Evolutionary conservation across 805 yeast species (phyloP).

Genomic region (Ogataea methylovora): DNA sequence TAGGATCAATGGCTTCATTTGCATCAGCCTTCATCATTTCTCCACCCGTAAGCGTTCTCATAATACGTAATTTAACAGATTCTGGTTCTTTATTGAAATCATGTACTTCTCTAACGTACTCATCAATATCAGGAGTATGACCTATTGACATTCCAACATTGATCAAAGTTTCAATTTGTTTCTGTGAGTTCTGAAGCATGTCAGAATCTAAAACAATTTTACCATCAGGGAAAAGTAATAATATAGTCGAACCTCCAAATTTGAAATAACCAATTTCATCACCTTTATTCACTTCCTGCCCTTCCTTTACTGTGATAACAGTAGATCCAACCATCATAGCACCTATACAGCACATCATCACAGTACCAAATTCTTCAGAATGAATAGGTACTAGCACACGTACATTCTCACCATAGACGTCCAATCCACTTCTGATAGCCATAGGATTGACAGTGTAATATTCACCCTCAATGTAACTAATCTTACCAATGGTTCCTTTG

Average conservation of each 20-base stretch:
- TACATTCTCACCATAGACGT: conserved; percentile 89
- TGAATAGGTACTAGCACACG: conserved; percentile 73
- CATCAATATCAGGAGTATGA: conserved; percentile 46
- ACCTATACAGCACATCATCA: conserved; percentile 77
- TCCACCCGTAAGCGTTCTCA: conserved; percentile 54
- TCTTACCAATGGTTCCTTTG: conserved; percentile 60
- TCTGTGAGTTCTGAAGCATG: conserved; percentile 55
- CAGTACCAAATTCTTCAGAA: conserved; percentile 69
- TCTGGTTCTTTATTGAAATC: conserved; percentile 40
- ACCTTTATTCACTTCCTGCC: conserved; percentile 52
- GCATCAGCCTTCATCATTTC: conserved; percentile 10
- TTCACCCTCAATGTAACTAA: conserved; percentile 73
- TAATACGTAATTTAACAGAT: conserved; percentile 40
- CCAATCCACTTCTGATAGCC: conserved; percentile 85
- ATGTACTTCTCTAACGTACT: conserved; percentile 32
- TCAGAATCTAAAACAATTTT: conserved; percentile 65
- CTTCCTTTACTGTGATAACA: conserved; percentile 57
- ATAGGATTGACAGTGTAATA: conserved; percentile 96
- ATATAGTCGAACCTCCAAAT: conserved; percentile 90
- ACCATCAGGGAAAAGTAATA: conserved; percentile 51
- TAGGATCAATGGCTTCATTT: not conserved
- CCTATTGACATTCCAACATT: conserved; percentile 92
- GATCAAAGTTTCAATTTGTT: conserved; percentile 73
- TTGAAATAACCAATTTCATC: conserved; percentile 92
- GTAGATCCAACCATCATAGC: conserved; percentile 99